phyloP scores from a whole-genome alignment of 2,329 filamentous ascomycete species.

The Cadophora gregata region DNA sequence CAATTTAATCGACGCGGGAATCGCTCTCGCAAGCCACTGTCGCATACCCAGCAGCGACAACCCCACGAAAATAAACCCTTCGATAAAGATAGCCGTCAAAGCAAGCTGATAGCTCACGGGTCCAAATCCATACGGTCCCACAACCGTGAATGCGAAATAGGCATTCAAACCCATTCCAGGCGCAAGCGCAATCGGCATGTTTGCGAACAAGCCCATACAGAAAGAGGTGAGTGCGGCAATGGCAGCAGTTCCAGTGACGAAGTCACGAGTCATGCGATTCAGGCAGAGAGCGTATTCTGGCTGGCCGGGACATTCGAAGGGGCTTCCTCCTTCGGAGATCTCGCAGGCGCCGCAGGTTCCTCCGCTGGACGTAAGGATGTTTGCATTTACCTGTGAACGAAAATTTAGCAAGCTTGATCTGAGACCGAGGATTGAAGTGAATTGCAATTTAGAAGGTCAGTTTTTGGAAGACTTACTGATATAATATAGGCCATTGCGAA shows the following conservation, averaged over 20 bases:
- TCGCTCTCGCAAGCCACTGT: slow-evolving; percentile 85
- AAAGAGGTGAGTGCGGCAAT: slow-evolving; percentile 80
- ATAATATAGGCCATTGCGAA: slow-evolving; percentile 78
- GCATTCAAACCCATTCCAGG: slow-evolving; percentile 85
- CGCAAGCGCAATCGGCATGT: slow-evolving; percentile 72
- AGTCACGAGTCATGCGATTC: slow-evolving; percentile 61
- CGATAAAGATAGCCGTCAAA: slow-evolving; percentile 85
- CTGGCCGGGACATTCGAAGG: slow-evolving; percentile 47
- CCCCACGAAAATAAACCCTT: slow-evolving; percentile 84
- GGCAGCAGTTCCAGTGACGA: slow-evolving; percentile 84
- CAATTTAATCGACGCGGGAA: slow-evolving; percentile 84
- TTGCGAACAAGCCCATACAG: slow-evolving; percentile 84
- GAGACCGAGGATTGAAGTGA: slow-evolving; percentile 44
- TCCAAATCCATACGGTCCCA: slow-evolving; percentile 77
- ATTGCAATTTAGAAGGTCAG: slow-evolving; percentile 48
- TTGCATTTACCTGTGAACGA: slow-evolving; percentile 58
- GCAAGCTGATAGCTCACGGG: slow-evolving; percentile 77
- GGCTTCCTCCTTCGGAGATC: slow-evolving; percentile 37
- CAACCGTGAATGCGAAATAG: slow-evolving; percentile 80
- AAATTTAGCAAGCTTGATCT: slow-evolving; percentile 23
- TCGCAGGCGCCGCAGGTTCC: slow-evolving; percentile 31
- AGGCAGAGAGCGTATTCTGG: slow-evolving; percentile 69
- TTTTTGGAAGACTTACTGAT: slow-evolving; percentile 55
- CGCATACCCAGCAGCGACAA: slow-evolving; percentile 81
- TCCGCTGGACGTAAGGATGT: slow-evolving; percentile 67